Conservation (phyloP, 768 basidiomycete genomes). For the Macrolepiota albuminosa region DNA sequence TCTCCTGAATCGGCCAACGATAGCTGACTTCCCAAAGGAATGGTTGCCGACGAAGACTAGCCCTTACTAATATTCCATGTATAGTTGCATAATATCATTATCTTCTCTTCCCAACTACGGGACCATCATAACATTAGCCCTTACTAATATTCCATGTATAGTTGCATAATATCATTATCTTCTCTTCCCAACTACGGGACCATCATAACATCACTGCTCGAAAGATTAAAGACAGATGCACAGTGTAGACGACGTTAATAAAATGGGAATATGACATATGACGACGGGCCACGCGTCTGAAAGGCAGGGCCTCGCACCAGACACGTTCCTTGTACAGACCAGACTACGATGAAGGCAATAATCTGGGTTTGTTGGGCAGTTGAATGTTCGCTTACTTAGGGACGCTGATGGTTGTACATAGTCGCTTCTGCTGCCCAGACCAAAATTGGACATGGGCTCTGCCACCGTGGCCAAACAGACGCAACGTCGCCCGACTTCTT, state of each 20-base stretch:
- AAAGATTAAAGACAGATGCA: neutral
- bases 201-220: no score
- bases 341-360: slow-evolving; percentile 19
- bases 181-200: neutral
- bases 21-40: slow-evolving; percentile 79
- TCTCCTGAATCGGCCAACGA: slow-evolving; percentile 51
- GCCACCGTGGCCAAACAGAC: slow-evolving; percentile 43
- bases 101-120: neutral
- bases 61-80: neutral
- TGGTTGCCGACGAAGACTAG: slow-evolving; percentile 55
- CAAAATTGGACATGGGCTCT: slow-evolving; percentile 35
- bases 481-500: slow-evolving; percentile 45
- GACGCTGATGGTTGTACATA: slow-evolving; percentile 16
- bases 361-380: slow-evolving; percentile 22
- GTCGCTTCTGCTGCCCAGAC: slow-evolving; percentile 47
- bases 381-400: slow-evolving; percentile 1
- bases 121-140: neutral
- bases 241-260: slow-evolving; percentile 25
- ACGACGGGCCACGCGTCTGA: neutral
- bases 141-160: neutral
- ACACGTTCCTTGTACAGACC: neutral
- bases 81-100: slow-evolving; percentile 4
- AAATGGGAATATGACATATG: neutral
- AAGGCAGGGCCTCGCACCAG: neutral
- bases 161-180: slow-evolving; percentile 1